Evolutionary conservation across 1,284 basidiomycete species (phyloP).

Genomic region (Fomitopsis betulina): DNA sequence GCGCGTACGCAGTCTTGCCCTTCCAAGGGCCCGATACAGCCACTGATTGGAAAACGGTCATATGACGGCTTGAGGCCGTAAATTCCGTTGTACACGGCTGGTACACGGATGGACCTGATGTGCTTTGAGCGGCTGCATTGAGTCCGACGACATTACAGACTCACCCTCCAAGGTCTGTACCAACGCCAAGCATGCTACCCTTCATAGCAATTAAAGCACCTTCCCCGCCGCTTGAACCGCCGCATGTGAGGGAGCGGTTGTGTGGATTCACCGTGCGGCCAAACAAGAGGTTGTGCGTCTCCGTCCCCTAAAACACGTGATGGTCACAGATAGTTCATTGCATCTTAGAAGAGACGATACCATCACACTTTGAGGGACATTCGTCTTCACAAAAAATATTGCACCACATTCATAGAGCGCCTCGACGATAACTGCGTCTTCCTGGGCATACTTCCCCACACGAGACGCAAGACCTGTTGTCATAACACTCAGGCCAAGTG

Average conservation of each 20-base stretch:
- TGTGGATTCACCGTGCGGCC: slow-evolving; percentile 74
- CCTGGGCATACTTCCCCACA: slow-evolving; percentile 16
- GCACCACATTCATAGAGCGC: slow-evolving; percentile 35
- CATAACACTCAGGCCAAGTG: background rate
- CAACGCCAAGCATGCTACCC: slow-evolving; percentile 75
- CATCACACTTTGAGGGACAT: slow-evolving; percentile 75
- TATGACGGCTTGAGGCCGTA: slow-evolving; percentile 51
- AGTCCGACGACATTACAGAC: slow-evolving; percentile 1
- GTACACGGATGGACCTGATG: slow-evolving; percentile 45
- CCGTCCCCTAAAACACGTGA: slow-evolving; percentile 28
- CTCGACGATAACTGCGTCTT: slow-evolving; percentile 17
- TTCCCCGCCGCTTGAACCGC: slow-evolving; percentile 82
- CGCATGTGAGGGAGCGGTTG: slow-evolving; percentile 59
- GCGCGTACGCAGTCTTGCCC: slow-evolving; percentile 51
- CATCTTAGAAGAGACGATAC: slow-evolving; percentile 20
- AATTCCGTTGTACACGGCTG: slow-evolving; percentile 44
- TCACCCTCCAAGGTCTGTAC: slow-evolving; percentile 71
- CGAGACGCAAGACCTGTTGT: slow-evolving; percentile 23
- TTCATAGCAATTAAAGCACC: slow-evolving; percentile 71
- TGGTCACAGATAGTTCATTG: background rate
- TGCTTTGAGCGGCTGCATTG: background rate
- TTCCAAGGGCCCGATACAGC: slow-evolving; percentile 39
- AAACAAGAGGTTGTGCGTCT: slow-evolving; percentile 46
- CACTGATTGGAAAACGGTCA: slow-evolving; percentile 47
- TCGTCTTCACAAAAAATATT: slow-evolving; percentile 66